These are phyloP conservation scores for Phytophthora ohioensis DNA, from an alignment of 352 stramenopile species.

Conservation along the genomic window DNA sequence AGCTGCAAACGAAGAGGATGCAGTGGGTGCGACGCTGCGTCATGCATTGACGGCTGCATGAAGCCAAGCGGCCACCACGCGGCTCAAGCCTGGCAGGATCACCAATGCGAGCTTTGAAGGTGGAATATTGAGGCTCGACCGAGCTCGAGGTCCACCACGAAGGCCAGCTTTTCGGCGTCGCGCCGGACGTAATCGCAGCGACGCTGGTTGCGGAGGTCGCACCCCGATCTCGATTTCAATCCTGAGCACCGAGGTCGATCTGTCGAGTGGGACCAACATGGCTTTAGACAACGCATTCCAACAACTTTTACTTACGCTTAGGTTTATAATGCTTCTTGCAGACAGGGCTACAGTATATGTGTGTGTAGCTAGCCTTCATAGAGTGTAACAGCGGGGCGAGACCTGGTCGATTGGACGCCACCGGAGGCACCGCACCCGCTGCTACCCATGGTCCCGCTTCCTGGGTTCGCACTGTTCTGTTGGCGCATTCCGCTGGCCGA, in stretches of 20 bases:
- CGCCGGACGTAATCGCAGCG: conserved; percentile 9
- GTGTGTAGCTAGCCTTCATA: conserved; percentile 32
- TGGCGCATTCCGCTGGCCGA: conserved; percentile 34
- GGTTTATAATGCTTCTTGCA: conserved; percentile 37
- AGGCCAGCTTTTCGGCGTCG: neutral
- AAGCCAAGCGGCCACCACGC: neutral
- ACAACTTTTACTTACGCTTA: conserved; percentile 27
- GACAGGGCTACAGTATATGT: conserved; percentile 2
- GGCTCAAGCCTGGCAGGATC: conserved; percentile 3
- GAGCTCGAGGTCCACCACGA: conserved; percentile 3
- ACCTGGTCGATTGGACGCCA: conserved; percentile 21
- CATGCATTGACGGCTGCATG: neutral
- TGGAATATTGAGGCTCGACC: neutral
- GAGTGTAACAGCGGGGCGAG: conserved; percentile 35
- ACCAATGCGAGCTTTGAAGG: conserved; percentile 7
- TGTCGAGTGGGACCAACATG: conserved; percentile 5
- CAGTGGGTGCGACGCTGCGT: neutral
- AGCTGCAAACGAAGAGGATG: conserved; percentile 16
- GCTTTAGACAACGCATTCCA: conserved; percentile 17
- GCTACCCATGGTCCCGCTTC: conserved; percentile 16
- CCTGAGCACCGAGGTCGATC: conserved; percentile 5
- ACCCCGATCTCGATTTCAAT: conserved; percentile 23
- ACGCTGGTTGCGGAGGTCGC: neutral
- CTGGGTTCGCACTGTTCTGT: conserved; percentile 27
- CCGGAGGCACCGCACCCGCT: conserved; percentile 21